Evolutionary conservation across 306 rosid genomes (phyloP).

Genomic region (Dicorynia guianensis): DNA sequence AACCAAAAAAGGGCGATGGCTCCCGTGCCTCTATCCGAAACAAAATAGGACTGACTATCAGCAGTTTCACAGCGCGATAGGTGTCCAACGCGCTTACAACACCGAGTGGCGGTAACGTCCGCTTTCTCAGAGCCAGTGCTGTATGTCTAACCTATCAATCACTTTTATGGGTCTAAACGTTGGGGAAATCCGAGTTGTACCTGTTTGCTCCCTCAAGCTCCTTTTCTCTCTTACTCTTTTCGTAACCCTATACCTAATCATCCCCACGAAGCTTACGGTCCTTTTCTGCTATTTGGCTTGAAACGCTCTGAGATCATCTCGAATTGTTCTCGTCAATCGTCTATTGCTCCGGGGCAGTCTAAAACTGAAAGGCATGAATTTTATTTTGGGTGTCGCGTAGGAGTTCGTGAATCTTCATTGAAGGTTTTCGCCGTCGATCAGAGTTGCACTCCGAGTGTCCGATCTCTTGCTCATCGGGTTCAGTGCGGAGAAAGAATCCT

Average conservation of each 20-base stretch:
- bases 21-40: no score
- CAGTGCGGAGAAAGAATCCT: not conserved
- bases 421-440: conserved; percentile 26
- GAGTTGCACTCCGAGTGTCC: conserved; percentile 12
- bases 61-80: no score
- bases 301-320: not conserved
- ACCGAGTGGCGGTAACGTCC: not conserved
- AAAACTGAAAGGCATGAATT: not conserved
- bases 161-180: not conserved
- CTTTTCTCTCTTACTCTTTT: not conserved
- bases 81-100: not conserved
- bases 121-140: not conserved
- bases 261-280: not conserved
- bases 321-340: not conserved
- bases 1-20: not conserved
- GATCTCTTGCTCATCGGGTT: not conserved
- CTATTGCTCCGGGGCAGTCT: not conserved
- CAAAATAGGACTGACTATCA: no score
- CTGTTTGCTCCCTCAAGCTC: not conserved
- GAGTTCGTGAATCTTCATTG: conserved; percentile 18
- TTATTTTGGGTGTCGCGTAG: conserved; percentile 11
- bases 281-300: not conserved
- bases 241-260: conserved; percentile 40
- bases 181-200: not conserved
- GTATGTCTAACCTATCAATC: no score